Base-by-base conservation (phyloP, 371 early-diverging fungal species). In the Mortierella sp. region DNA sequence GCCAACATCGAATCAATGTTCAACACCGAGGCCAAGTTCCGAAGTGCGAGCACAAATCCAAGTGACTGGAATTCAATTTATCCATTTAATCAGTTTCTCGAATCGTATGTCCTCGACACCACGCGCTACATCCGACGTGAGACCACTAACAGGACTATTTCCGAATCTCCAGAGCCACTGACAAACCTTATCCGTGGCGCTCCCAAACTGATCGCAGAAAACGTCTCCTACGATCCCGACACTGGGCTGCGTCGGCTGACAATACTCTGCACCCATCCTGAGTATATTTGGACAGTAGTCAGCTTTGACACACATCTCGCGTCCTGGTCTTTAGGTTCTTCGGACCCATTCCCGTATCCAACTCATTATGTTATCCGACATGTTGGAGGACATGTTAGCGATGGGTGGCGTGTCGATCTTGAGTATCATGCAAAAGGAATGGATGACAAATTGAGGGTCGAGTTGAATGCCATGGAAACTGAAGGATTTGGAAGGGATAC, bases 11-110 rank as follows among this genome's bases (percentile, higher is more conserved):
- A 89, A 62, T 22, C 84, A 2, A 72, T 81, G 24, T 77, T 88
- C 6, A 83, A 75, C 4, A 77, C 84, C n/a, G 54, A 61, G 24
- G 85, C 86, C 1, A 84, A 85, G 66, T 57, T 62, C n/a, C 84
- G 87, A 26, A 72, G 64, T 18, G 75, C 83, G 28, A 26, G 66
- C 0, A 62, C 68, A 12, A 84, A 87, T 35, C 87, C 86, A 62
- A 84, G 83, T 24, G 89, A 91, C 37, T 92, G 90, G 91, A 85
- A 88, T 20, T 84, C 89, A 0, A 77, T 94, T 11, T 91, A 89
- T 75, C 94, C 94, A 4, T 91, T 92, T 73, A 88, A 87, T 60
- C 87, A 88, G 30, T 93, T 92, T 70, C 73, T 93, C 52, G 90
- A 90, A 45, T 87, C 88, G 1, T 90, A 89, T 76, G 84, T 84